A percentile compares a stretch with the other conserved stretches of the same genome.
These are phyloP conservation scores for Santalum album DNA, from an alignment of 164 flowering plant genomes.

Conservation along the genomic window DNA sequence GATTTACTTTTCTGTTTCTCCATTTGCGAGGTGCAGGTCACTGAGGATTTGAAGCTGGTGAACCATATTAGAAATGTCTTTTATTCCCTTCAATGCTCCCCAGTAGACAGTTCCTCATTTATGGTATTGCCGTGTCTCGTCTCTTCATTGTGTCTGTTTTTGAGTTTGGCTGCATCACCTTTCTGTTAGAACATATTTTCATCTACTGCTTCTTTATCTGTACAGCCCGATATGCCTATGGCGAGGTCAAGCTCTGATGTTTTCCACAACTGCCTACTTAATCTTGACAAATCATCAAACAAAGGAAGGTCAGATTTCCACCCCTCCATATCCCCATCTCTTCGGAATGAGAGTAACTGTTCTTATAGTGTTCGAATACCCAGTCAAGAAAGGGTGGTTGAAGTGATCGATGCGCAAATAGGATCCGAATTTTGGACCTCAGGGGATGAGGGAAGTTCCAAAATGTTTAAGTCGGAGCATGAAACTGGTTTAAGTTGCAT, in stretches of 20 bases:
- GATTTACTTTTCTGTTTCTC: no score
- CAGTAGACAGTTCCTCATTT: constrained; percentile 15
- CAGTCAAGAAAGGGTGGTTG: constrained; percentile 18
- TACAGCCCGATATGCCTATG: constrained; percentile 28
- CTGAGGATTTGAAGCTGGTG: constrained; percentile 48
- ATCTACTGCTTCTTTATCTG: constrained; percentile 5
- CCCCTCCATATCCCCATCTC: constrained; percentile 13
- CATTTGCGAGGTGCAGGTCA: constrained; percentile 33
- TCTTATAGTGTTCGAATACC: constrained; percentile 10
- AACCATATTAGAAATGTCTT: constrained; percentile 40
- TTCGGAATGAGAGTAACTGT: constrained; percentile 8
- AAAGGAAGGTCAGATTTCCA: constrained; percentile 15
- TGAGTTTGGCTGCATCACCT: no score
- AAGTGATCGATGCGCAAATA: constrained; percentile 15
- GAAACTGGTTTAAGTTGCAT: constrained; percentile 13
- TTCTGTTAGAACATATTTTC: no score
- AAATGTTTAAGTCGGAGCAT: constrained; percentile 16
- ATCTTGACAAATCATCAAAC: constrained; percentile 13
- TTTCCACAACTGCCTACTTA: constrained; percentile 15
- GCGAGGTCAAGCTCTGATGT: constrained; percentile 18
- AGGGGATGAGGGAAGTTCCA: constrained; percentile 14
- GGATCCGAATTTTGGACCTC: constrained; percentile 10
- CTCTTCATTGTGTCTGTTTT: no score
- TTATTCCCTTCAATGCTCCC: constrained; percentile 33
- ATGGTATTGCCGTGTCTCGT: constrained; percentile 21